Percentiles rank a stretch among this genome's conserved stretches.
These are phyloP conservation scores for Fomes fomentarius DNA, from an alignment of 1,284 basidiomycete species.

Conservation along the genomic window DNA sequence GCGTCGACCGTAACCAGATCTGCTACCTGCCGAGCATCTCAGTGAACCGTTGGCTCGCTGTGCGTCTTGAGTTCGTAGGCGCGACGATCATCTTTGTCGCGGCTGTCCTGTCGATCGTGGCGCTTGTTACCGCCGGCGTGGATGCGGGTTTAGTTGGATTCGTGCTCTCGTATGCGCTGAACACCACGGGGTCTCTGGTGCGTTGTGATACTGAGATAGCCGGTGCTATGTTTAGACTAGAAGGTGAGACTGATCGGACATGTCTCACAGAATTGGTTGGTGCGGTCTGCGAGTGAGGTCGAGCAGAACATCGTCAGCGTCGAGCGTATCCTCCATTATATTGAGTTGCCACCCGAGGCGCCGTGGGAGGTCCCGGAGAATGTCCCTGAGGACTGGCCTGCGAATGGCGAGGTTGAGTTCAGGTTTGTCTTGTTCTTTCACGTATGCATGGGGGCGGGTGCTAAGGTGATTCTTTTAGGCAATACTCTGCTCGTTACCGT, in stretches of 20 bases:
- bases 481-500: slow-evolving; percentile 85
- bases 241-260: too few species aligned
- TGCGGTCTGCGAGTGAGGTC: slow-evolving; percentile 87
- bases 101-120: slow-evolving; percentile 69
- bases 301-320: slow-evolving; percentile 95
- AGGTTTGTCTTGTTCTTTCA: slow-evolving; percentile 42
- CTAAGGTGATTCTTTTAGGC: slow-evolving; percentile 38
- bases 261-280: slow-evolving; percentile 84
- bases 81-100: slow-evolving; percentile 80
- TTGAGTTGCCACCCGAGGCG: slow-evolving; percentile 78
- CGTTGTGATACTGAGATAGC: too few species aligned
- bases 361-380: slow-evolving; percentile 71
- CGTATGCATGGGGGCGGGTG: neutral
- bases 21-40: slow-evolving; percentile 76
- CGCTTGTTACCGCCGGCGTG: slow-evolving; percentile 73
- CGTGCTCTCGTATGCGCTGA: slow-evolving; percentile 86
- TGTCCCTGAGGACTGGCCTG: slow-evolving; percentile 78
- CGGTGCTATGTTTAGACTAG: too few species aligned
- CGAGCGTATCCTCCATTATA: slow-evolving; percentile 77
- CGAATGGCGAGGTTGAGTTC: slow-evolving; percentile 78
- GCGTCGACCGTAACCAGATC: slow-evolving; percentile 85
- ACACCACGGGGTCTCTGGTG: slow-evolving; percentile 75
- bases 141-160: slow-evolving; percentile 93
- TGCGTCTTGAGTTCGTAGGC: slow-evolving; percentile 85
- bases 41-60: slow-evolving; percentile 82